Evolutionary conservation across 345 rosid species (phyloP), one percentile per base, ranked within the genome.

Genomic region (Dimocarpus longan): DNA sequence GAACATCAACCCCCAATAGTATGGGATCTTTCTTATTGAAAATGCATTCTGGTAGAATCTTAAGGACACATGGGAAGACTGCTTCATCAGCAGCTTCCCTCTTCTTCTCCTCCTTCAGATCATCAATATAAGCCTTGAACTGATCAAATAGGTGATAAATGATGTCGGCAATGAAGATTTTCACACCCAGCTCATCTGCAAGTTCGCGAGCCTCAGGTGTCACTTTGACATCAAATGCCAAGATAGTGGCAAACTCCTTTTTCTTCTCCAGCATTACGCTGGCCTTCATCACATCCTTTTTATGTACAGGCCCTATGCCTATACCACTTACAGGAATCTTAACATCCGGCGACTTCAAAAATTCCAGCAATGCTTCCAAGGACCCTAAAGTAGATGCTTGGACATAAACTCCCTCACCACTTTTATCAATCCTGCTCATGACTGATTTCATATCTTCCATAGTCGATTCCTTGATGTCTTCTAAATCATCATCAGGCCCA

Each of bases 341-440:
- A 52, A 95, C 98, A 60, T 85, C 94, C 8, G 94, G 97, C 39
- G 99, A 83, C 89, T 91, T 94, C 86, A 96, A 81, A 85, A 88
- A 96, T 77, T 93, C 99, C 75, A 94, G 91, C 84, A 96, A 82
- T 15, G 99, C 99, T 90, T 96, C 98, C 82, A 96, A 85, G 28
- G 98, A 96, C 52, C 99, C 98, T 66, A 94, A 86, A 7, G 99
- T 96, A 21, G 99, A 96, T 57, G 98, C 97, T 86, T 96, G 98
- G 32, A 96, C 99, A 81, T 86, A 93, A 43, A 94, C 98, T 78
- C 98, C 99, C 90, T 91, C 97, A 8, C 97, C 97, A 66, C 91
- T 91, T 86, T 82, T 90, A 81, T 96, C 98, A 26, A 94, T 90
- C 73, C 97, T 89, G 85, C 85, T 93, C 92, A 91, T 83, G 70